Percentiles rank a stretch among this genome's conserved stretches.
Conservation (phyloP, 768 basidiomycete genomes). For the Mycena kentingensis region DNA sequence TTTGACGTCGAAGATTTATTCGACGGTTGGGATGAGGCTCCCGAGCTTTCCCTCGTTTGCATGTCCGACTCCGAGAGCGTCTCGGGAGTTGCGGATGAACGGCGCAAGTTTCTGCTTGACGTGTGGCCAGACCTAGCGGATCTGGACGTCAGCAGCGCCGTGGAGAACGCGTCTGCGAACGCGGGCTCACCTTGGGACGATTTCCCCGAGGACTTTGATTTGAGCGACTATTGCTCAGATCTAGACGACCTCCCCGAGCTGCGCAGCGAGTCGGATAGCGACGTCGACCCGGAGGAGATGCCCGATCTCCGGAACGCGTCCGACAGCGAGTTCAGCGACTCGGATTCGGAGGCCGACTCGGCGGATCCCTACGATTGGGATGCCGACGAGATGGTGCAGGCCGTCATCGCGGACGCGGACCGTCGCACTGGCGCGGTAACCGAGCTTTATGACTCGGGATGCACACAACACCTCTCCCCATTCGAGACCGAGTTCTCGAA, state of each 20-base stretch:
- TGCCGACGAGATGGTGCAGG: background rate
- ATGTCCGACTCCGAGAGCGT: constrained; percentile 1
- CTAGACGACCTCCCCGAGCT: background rate
- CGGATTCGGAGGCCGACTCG: constrained; percentile 4
- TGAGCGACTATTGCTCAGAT: background rate
- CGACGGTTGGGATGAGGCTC: background rate
- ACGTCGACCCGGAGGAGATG: background rate
- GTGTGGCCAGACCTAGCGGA: background rate
- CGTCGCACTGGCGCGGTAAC: background rate
- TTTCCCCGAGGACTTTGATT: background rate
- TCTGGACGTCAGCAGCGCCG: background rate
- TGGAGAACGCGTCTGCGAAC: background rate
- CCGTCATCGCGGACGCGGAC: background rate
- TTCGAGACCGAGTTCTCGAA: constrained; percentile 12
- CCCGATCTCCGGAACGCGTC: background rate
- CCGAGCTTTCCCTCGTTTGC: background rate
- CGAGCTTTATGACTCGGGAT: constrained; percentile 20
- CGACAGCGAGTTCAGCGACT: constrained; percentile 1
- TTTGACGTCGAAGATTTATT: constrained; percentile 1
- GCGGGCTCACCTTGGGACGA: background rate
- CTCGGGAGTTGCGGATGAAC: background rate
- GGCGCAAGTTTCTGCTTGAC: background rate
- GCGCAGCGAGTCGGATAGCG: background rate
- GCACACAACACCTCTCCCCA: constrained; percentile 27
- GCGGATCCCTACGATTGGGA: background rate